Base-by-base conservation (phyloP, 1,139 yeast genomes). In the Saccharomyces uvarum region DNA sequence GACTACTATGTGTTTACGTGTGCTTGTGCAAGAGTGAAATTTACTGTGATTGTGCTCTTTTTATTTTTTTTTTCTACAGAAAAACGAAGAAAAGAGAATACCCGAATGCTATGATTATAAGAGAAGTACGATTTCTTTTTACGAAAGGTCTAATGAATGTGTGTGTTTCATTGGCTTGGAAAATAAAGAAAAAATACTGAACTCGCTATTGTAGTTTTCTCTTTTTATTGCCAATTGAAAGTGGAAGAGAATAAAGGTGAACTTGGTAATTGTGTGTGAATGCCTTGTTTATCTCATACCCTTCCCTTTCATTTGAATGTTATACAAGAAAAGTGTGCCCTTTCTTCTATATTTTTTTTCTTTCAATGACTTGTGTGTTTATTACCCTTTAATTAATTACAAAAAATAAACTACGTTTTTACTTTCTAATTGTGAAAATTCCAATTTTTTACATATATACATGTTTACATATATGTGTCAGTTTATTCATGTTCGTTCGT, bases 151-250 rank as follows among this genome's bases (percentile, higher is more conserved):
- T 14, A 28, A 48, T 19, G 28, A 42, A n/a, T 49, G 38, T 49
- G 51, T 49, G 51, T 49, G 51, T 49, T 49, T 49, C 46, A 16
- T 49, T 42, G 9, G 14, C 44, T 16, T 38, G 44, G 3, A 16
- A 38, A 11, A 38, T 38, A 38, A 19, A 16, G 44, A 38, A 38
- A 38, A 11, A 38, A 9, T 24, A 38, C 26, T 11, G 7, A 38
- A 11, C 44, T 38, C 9, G 2, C 19, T 19, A 38, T 38, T 24
- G 13, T 38, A 24, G 44, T 19, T 38, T 38, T 16, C 44, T 14
- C 41, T 38, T 38, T 11, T 38, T 19, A 16, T 19, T 38, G 9
- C 4, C n/a, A 19, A 4, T 38, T 19, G 24, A 38, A 38, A 19
- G n/a, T 6, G 44, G 19, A 38, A 13, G n/a, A 19, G 19, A 38